Percentiles rank a stretch among this genome's conserved stretches.
phyloP scores from a whole-genome alignment of 2,329 filamentous ascomycete genomes.

The Exophiala xenobiotica region DNA sequence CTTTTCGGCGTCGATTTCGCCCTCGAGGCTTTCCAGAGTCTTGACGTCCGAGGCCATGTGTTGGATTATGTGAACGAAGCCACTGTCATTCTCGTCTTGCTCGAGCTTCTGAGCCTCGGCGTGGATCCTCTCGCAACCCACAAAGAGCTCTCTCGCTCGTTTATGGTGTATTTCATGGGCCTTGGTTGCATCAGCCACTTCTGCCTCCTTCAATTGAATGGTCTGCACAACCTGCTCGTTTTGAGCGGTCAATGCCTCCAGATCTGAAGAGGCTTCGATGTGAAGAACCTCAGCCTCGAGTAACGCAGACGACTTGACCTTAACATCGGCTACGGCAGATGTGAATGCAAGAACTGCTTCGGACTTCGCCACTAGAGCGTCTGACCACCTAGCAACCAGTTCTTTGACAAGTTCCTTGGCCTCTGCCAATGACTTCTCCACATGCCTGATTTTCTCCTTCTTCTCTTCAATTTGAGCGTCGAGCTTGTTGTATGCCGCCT shows the following conservation, averaged over 20 bases:
- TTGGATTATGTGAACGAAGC: conserved; percentile 14
- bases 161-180: conserved; percentile 23
- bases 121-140: conserved; percentile 29
- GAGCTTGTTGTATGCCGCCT: conserved; percentile 44
- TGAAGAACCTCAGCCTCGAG: conserved; percentile 68
- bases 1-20: conserved; percentile 71
- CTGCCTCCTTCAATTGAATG: conserved; percentile 41
- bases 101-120: conserved; percentile 34
- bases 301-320: conserved; percentile 60
- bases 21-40: conserved; percentile 63
- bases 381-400: conserved; percentile 57
- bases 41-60: conserved; percentile 46
- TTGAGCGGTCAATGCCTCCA: conserved; percentile 64
- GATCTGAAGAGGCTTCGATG: conserved; percentile 81
- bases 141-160: conserved; percentile 16
- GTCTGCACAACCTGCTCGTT: conserved; percentile 59
- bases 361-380: conserved; percentile 57
- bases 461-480: conserved; percentile 41
- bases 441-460: conserved; percentile 47
- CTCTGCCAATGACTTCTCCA: conserved; percentile 42
- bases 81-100: conserved; percentile 19
- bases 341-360: conserved; percentile 57
- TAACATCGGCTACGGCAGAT: conserved; percentile 62
- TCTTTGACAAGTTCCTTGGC: conserved; percentile 50
- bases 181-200: conserved; percentile 6